Evolutionary conservation across 2,329 filamentous ascomycete genomes (phyloP).

Genomic region (Aspergillus eucalypticola): DNA sequence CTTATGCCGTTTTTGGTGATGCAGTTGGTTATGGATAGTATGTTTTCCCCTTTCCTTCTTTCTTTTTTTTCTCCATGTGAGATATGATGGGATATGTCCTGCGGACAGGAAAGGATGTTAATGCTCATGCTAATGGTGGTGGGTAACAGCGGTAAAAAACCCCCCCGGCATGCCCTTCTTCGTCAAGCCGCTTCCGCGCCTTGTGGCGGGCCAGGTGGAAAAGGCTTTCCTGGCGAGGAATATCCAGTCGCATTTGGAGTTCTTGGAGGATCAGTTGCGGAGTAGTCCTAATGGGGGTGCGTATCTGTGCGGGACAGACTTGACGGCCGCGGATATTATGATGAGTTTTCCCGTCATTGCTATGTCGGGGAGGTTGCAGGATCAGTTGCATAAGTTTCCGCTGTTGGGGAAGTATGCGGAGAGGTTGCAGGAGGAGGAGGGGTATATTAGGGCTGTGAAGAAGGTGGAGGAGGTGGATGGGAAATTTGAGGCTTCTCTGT

Average conservation of each 20-base stretch:
- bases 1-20: conserved; percentile 73
- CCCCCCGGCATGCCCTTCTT: conserved; percentile 64
- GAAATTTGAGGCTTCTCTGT: conserved; percentile 34
- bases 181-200: conserved; percentile 62
- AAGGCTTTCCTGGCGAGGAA: conserved; percentile 43
- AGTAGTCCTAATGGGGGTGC: conserved; percentile 41
- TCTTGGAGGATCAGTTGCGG: conserved; percentile 48
- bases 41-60: too few relatives aligned
- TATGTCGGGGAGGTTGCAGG: conserved; percentile 33
- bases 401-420: conserved; percentile 39
- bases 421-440: conserved; percentile 37
- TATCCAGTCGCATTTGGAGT: conserved; percentile 44
- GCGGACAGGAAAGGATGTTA: background rate
- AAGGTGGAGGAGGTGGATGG: conserved; percentile 47
- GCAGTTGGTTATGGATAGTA: conserved; percentile 61
- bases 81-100: too few relatives aligned
- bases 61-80: too few relatives aligned
- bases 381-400: conserved; percentile 38
- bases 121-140: background rate
- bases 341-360: conserved; percentile 50
- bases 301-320: conserved; percentile 46
- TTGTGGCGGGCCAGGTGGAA: conserved; percentile 52
- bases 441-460: conserved; percentile 41
- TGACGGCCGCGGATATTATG: conserved; percentile 51
- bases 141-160: conserved; percentile 46